phyloP scores from a whole-genome alignment of 2,329 filamentous ascomycete species.

The Ustilaginoidea virens region DNA sequence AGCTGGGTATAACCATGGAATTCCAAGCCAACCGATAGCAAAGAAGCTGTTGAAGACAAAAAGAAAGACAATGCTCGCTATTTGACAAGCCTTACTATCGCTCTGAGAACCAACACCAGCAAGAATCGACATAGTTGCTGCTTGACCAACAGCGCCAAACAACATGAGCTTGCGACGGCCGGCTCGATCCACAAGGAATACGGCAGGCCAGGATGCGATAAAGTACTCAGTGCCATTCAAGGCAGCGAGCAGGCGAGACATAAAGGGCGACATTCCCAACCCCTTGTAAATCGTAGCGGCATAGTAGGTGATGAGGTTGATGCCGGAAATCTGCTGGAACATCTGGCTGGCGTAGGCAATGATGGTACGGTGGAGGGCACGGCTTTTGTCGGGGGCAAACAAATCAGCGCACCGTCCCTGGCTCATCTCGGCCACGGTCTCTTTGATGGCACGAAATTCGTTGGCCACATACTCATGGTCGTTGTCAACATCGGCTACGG shows the following conservation, averaged over 20 bases:
- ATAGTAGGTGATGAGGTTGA: constrained; percentile 49
- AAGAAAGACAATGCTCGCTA: constrained; percentile 49
- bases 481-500: constrained; percentile 36
- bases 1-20: constrained; percentile 48
- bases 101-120: constrained; percentile 38
- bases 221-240: constrained; percentile 32
- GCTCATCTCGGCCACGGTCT: constrained; percentile 53
- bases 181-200: constrained; percentile 48
- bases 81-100: constrained; percentile 31
- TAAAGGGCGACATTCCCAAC: constrained; percentile 34
- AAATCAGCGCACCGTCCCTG: constrained; percentile 44
- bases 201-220: constrained; percentile 46
- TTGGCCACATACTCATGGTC: constrained; percentile 42
- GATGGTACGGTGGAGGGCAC: constrained; percentile 40
- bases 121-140: constrained; percentile 47
- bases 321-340: constrained; percentile 50
- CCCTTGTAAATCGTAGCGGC: constrained; percentile 42
- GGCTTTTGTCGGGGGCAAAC: constrained; percentile 41
- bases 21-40: constrained; percentile 41
- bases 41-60: constrained; percentile 46
- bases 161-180: constrained; percentile 59
- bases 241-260: constrained; percentile 40
- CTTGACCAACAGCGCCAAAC: constrained; percentile 48
- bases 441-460: constrained; percentile 45
- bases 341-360: constrained; percentile 47